Conservation (phyloP, 1,139 yeast genomes). For the Blastobotrys apis region DNA sequence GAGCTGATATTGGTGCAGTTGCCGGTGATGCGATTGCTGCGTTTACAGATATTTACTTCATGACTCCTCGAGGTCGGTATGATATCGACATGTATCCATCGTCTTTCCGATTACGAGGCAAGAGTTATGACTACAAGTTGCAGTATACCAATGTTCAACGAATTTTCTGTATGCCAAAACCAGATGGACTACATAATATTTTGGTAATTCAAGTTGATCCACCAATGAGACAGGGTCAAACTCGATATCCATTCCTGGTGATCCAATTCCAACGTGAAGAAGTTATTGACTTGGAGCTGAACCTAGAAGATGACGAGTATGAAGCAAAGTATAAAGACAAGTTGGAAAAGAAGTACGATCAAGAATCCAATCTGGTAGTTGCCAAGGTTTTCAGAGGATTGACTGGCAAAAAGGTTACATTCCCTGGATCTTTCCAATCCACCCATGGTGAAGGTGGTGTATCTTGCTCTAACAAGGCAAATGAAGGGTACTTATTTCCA, state of each 20-base stretch:
- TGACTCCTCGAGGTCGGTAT: slow-evolving; percentile 95
- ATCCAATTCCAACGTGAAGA: slow-evolving; percentile 87
- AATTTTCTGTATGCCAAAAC: slow-evolving; percentile 86
- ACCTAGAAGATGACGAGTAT: slow-evolving; percentile 78
- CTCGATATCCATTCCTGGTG: slow-evolving; percentile 88
- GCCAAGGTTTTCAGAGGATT: slow-evolving; percentile 87
- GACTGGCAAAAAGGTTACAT: slow-evolving; percentile 77
- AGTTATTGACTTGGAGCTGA: slow-evolving; percentile 85
- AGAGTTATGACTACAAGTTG: slow-evolving; percentile 94
- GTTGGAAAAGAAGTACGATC: slow-evolving; percentile 71
- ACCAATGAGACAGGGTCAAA: slow-evolving; percentile 91
- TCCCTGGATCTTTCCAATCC: slow-evolving; percentile 82
- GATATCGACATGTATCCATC: slow-evolving; percentile 91
- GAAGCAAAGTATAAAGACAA: slow-evolving; percentile 72
- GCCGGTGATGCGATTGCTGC: slow-evolving; percentile 97
- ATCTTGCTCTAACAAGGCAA: slow-evolving; percentile 88
- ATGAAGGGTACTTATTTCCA: slow-evolving; percentile 89
- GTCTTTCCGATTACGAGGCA: slow-evolving; percentile 89
- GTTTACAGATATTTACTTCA: slow-evolving; percentile 82
- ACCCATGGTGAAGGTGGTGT: slow-evolving; percentile 69
- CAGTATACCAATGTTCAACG: slow-evolving; percentile 89
- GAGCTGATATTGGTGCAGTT: slow-evolving; percentile 93
- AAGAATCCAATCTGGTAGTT: slow-evolving; percentile 79
- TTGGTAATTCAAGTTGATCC: slow-evolving; percentile 91
- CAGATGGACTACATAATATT: slow-evolving; percentile 88